These are phyloP conservation scores for Pisolithus microcarpus DNA, from an alignment of 768 basidiomycete species.

Conservation along the genomic window DNA sequence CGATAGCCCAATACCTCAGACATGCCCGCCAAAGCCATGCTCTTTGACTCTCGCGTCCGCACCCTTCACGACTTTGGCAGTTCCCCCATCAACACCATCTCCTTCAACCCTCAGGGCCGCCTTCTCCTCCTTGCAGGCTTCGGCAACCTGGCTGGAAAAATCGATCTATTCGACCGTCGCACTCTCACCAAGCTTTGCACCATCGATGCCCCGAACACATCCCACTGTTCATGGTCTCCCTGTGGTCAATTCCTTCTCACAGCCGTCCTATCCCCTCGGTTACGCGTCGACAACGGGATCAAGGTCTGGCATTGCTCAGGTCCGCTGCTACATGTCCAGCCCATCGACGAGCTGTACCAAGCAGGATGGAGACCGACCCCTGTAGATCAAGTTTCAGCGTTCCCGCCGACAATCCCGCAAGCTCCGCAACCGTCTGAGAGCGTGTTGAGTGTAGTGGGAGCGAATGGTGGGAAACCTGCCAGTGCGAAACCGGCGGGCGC, in stretches of 20 bases:
- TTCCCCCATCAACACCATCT: conserved; percentile 84
- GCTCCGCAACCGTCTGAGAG: conserved; percentile 61
- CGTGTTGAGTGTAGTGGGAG: conserved; percentile 43
- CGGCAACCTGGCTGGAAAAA: conserved; percentile 92
- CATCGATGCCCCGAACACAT: conserved; percentile 90
- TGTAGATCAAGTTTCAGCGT: conserved; percentile 57
- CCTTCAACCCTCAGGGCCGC: conserved; percentile 91
- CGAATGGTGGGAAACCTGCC: conserved; percentile 47
- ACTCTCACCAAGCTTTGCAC: conserved; percentile 69
- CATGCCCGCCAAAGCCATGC: conserved; percentile 91
- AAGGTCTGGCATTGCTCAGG: conserved; percentile 95
- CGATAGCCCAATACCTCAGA: conserved; percentile 35
- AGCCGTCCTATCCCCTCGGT: conserved; percentile 88
- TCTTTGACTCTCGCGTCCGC: conserved; percentile 88
- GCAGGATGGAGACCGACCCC: conserved; percentile 73
- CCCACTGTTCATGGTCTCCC: conserved; percentile 91
- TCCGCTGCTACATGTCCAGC: conserved; percentile 73
- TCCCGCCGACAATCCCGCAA: conserved; percentile 58
- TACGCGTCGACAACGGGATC: conserved; percentile 96
- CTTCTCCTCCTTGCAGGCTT: conserved; percentile 89
- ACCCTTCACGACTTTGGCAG: conserved; percentile 86
- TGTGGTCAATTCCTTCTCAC: conserved; percentile 91
- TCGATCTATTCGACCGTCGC: conserved; percentile 87
- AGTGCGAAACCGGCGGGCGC: conserved; percentile 72
- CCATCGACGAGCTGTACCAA: conserved; percentile 86